Evolutionary conservation across 176 grass and related monocot species (phyloP), one percentile per base, ranked within the genome.

Genomic region (Triticum turgidum): DNA sequence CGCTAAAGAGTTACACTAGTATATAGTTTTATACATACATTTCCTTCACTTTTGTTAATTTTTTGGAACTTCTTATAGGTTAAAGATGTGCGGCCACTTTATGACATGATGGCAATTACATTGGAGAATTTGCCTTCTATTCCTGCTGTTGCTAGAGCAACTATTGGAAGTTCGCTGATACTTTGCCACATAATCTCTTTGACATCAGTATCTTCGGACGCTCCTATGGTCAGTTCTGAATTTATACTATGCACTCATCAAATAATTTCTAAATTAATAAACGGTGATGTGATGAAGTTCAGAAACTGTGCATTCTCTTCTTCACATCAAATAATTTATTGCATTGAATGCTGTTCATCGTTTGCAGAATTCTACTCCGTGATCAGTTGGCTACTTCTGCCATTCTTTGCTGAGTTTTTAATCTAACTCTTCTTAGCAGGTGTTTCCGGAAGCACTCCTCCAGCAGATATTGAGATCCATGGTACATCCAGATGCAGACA

Each of bases 181-280:
- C 90, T 99, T 90, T 91, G 94, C 59, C 94, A 99, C 68, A 94
- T 94, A 73, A 88, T 93, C 88, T 99, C 97, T 4, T 89, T 99
- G 92, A 92, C 94, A 88, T 89, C 87, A 45, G 73, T 88, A 37
- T 83, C 90, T 9, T 93, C 89, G 10, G 86, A 87, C 11, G 25
- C 85, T 76, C 82, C 90, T 82, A 92, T 84, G 80, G 84, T 95
- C 41, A 82, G 83, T 94, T 90, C 62, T 54, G 62, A 84, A 91
- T 63, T 68, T 84, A 77, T 62, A 34, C 35, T 75, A 69, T 25
- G 22, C 42, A 73, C 44, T 59, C 32, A 35, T 29, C 82, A 15
- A 63, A 56, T 81, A 25, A 56, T 72, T 25, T 86, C 29, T 75
- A 52, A 52, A 52, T 45, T 17, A 80, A 76, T 81, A 75, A 71